Evolutionary conservation across 345 rosid genomes (phyloP), one percentile per base, ranked within the genome.

Genomic region (Heritiera fomes): DNA sequence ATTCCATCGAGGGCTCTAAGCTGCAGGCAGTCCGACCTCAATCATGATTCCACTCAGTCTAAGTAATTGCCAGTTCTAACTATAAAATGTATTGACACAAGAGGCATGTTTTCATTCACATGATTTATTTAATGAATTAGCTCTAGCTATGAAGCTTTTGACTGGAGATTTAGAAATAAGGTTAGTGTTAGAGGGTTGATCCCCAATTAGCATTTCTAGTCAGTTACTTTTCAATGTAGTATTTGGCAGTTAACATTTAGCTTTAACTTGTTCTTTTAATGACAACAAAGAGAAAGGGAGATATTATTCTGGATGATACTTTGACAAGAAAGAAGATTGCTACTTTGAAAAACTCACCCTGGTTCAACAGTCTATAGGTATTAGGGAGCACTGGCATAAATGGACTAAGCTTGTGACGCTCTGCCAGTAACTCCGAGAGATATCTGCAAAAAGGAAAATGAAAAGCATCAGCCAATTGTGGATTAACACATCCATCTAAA

Each of bases 331-430:
- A 52, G 50, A 69, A 0, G 38, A 71, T 43, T 64, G 34, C 40
- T 11, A 9, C 28, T 64, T 59, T 1, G 80, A 83, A 66, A 9
- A 53, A 77, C 91, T 88, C 74, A 93, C 99, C 97, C 76, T 93
- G 97, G 81, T 80, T 92, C 80, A 94, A 80, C 83, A 95, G 80
- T 47, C 94, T 86, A 83, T 80, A 84, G 13, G 83, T 83, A 79
- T 83, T 77, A 56, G 94, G 96, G 20, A 95, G 83, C 77, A 95
- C 93, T 17, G 91, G 87, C 85, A 87, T 18, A 77, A 95, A 93
- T 32, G 97, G 96, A 81, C 61, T 84, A 28, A 95, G 84, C 84
- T 95, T 95, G 78, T 82, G 85, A 53, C 91, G 93, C 89, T 93
- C 98, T 11, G 83, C 96, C 30, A 91, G 82, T 81, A 95, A 84